phyloP scores from a whole-genome alignment of 441 rosid genomes.

The Codiaeum variegatum region DNA sequence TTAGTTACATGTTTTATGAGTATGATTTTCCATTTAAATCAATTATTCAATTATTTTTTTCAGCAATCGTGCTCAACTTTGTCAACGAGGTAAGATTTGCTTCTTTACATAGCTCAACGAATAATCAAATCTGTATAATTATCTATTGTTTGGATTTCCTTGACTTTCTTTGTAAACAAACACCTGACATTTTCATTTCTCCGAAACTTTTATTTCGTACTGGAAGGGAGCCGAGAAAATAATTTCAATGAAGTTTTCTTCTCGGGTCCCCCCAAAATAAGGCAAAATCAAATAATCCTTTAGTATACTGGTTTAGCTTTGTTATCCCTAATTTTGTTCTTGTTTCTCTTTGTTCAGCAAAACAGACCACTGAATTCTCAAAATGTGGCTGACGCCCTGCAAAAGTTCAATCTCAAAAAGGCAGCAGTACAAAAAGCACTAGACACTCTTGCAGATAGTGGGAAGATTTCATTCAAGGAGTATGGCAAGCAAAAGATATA shows the following conservation, averaged over 20 bases:
- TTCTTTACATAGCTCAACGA: not conserved
- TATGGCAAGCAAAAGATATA: conserved; percentile 92
- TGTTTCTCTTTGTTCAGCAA: conserved; percentile 46
- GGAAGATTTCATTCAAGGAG: conserved; percentile 79
- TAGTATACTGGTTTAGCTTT: not conserved
- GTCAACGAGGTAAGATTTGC: conserved; percentile 63
- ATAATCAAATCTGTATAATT: not conserved
- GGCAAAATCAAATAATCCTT: not conserved
- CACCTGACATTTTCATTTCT: not conserved
- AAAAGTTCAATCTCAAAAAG: conserved; percentile 89
- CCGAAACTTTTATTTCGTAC: not conserved
- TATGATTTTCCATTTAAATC: not conserved
- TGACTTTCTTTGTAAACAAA: not conserved
- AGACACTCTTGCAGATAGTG: conserved; percentile 67
- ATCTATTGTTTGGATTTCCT: not conserved
- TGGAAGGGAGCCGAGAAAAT: not conserved
- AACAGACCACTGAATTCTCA: conserved; percentile 84
- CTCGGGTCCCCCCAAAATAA: not conserved
- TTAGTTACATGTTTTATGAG: conserved; percentile 2
- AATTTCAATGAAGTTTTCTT: not conserved
- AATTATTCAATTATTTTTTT: conserved; percentile 14
- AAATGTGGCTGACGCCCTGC: conserved; percentile 80
- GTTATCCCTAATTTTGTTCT: not conserved
- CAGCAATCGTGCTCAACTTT: conserved; percentile 88
- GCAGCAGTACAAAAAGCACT: conserved; percentile 75